Conservation (phyloP, 148 eudicot species). For the Rhododendron ovatum region DNA sequence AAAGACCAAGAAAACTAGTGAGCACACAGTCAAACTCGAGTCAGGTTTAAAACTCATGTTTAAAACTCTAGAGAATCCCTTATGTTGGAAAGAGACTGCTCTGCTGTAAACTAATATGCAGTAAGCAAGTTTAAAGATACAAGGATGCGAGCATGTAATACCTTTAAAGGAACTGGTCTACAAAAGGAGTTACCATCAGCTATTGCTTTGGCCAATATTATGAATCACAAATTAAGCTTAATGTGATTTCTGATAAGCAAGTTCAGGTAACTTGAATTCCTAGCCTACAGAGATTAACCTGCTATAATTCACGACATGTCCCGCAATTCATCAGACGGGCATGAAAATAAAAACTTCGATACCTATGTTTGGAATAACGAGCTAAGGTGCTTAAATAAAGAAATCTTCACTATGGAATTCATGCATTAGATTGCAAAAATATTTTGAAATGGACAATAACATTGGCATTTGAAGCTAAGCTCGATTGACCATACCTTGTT, state of each 20-base stretch:
- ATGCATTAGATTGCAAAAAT: background rate
- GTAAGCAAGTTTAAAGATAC: background rate
- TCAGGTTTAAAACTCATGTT: background rate
- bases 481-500: background rate
- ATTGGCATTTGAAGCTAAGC: background rate
- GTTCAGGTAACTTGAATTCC: background rate
- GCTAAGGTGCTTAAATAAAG: background rate
- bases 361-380: background rate
- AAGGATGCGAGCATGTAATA: background rate
- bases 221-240: background rate
- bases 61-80: background rate
- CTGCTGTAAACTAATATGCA: background rate
- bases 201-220: background rate
- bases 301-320: background rate
- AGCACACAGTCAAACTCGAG: background rate
- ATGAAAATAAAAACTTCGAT: background rate
- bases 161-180: background rate
- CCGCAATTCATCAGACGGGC: background rate
- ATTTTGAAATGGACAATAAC: background rate
- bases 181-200: background rate
- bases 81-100: background rate
- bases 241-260: background rate
- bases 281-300: background rate
- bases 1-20: background rate
- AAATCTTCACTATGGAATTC: background rate